Evolutionary conservation across 2,329 filamentous ascomycete species (phyloP).

Genomic region (Fusarium temperatum): DNA sequence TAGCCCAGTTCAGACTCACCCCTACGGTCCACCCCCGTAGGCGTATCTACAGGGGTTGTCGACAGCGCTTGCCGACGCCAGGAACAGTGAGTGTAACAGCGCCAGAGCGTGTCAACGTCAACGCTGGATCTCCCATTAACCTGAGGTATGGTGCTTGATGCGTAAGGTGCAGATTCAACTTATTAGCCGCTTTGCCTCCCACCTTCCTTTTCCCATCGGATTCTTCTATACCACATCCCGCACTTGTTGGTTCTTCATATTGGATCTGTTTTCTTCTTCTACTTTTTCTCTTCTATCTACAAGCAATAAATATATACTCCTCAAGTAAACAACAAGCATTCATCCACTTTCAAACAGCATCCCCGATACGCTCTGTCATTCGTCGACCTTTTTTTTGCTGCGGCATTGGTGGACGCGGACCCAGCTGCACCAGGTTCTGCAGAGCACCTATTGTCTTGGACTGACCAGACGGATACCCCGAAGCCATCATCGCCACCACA

Average conservation of each 20-base stretch:
- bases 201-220: slow-evolving; percentile 4
- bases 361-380: slow-evolving; percentile 35
- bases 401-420: slow-evolving; percentile 33
- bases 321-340: slow-evolving; percentile 7
- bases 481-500: slow-evolving; percentile 42
- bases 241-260: slow-evolving; percentile 7
- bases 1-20: not conserved
- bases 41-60: slow-evolving; percentile 12
- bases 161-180: slow-evolving; percentile 7
- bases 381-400: slow-evolving; percentile 17
- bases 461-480: slow-evolving; percentile 38
- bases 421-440: slow-evolving; percentile 40
- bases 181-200: slow-evolving; percentile 25
- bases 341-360: slow-evolving; percentile 16
- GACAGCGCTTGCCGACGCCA: slow-evolving; percentile 27
- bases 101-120: slow-evolving; percentile 23
- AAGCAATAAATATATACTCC: not conserved
- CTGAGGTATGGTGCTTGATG: slow-evolving; percentile 5
- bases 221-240: slow-evolving; percentile 28
- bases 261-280: not conserved
- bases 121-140: slow-evolving; percentile 13
- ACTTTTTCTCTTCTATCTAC: not conserved
- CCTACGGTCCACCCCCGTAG: slow-evolving; percentile 5
- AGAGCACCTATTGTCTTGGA: slow-evolving; percentile 17
- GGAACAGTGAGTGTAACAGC: slow-evolving; percentile 29